phyloP scores from a whole-genome alignment of 2,329 filamentous ascomycete genomes.

The Beauveria sp. region DNA sequence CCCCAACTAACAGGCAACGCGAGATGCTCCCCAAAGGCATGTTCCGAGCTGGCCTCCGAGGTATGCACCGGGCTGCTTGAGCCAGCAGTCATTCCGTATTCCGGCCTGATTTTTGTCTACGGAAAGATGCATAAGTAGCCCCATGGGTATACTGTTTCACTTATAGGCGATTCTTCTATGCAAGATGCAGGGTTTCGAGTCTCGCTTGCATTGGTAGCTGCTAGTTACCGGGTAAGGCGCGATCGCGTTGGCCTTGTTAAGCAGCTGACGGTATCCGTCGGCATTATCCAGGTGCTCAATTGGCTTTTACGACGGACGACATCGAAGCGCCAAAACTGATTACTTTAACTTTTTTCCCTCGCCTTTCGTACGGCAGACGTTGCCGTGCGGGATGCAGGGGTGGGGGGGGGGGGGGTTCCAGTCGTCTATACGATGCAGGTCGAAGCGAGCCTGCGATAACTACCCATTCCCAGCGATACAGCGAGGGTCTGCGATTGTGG shows the following conservation, averaged over 20 bases:
- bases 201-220: background rate
- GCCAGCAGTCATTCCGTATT: background rate
- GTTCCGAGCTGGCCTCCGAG: background rate
- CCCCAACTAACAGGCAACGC: background rate
- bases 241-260: background rate
- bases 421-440: background rate
- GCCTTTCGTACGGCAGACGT: background rate
- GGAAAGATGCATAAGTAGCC: background rate
- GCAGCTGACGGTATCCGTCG: background rate
- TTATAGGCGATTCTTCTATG: background rate
- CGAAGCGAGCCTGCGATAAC: background rate
- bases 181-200: background rate
- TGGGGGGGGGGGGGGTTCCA: background rate
- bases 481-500: constrained; percentile 2
- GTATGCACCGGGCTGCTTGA: background rate
- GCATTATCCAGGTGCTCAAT: background rate
- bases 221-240: background rate
- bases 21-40: background rate
- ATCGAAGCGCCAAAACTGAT: background rate
- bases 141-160: background rate
- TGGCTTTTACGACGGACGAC: background rate
- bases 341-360: background rate
- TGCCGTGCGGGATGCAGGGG: background rate
- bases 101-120: background rate
- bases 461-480: background rate